Base-by-base conservation (phyloP, 495 filamentous ascomycete genomes). In the Lasiosphaeria ovina region DNA sequence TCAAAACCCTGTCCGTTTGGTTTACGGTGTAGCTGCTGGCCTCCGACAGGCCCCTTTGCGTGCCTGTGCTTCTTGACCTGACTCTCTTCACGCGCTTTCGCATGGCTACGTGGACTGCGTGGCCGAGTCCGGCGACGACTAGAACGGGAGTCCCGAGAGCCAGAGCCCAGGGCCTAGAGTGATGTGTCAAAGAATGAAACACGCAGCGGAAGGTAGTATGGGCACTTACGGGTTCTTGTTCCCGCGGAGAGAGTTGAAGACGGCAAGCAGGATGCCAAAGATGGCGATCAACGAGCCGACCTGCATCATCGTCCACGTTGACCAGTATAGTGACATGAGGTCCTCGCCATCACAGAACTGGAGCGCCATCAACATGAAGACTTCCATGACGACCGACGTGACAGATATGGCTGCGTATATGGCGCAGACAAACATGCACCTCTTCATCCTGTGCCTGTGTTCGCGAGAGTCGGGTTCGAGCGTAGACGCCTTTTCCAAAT, bases 341-440 rank as follows among this genome's bases (percentile, higher is more conserved):
- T 79, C 76, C 59, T 82, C 79, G 10, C 74, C 73, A 52, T 80
- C 73, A 64, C 79, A 82, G 59, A 78, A 81, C 53, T 78, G 70
- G 49, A 81, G 60, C 3, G 74, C 73, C 16, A 80, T 55, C 1
- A 75, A 68, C 6, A 73, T 67, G 51, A 71, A 77, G 6, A 78
- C 74, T 59, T 79, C 75, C 60, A 81, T 69, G 31, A 77, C 68
- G 16, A 77, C 60, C 10, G 72, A 36, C 16, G 70, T 63, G 11
- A 74, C 63, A 3, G 74, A 71, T 4, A 75, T 31, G 8, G 66
- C 5, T 33, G 75, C 59, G 57, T 72, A 77, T 12, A 59, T 42
- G 52, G 64, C 34, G 55, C 72, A 77, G 34, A 78, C 58, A 16
- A 62, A 31, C 42, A 78, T 64, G 56, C 72, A 78, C 35, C 58